Evolutionary conservation across 345 rosid genomes (phyloP), one percentile per base, ranked within the genome.

Genomic region (Salix arbutifolia): DNA sequence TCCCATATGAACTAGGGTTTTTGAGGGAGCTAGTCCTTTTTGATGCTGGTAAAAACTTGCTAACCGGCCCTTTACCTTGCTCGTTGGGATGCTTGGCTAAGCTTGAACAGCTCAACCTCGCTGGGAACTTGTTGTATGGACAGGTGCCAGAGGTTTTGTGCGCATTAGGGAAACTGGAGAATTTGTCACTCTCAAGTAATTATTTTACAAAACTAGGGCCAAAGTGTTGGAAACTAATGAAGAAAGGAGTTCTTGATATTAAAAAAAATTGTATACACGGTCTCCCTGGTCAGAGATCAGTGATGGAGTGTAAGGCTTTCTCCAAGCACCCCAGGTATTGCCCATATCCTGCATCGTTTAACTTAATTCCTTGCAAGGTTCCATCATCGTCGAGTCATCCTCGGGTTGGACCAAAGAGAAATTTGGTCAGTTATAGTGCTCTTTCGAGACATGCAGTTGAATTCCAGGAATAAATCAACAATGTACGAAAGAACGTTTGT

Each of bases 51-150:
- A 67, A 76, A 70, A 88, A 88, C 76, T 46, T 19, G 8, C 60
- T 88, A 70, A 85, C 87, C 1, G 89, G 91, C 16, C 83, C 83
- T 38, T 81, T 88, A 35, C 91, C 91, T 1, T 74, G 67, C 61
- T 84, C 87, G 19, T 38, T 88, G 10, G 89, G 83, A 21, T 83
- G 89, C 70, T 33, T 88, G 80, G 62, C 78, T 52, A 83, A 65
- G 65, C 70, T 85, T 0, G 87, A 86, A 78, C 79, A 62, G 78
- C 77, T 88, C 8, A 86, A 78, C 75, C 69, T 88, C 37, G 82
- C 91, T 3, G 42, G 80, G 4, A 88, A 88, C 75, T 68, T 62
- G 33, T 67, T 88, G 46, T 85, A 77, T 74, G 89, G 86, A 1
- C 69, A 71, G 61, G 79, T 88, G 38, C 89, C 90, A 17, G 89